A percentile compares a stretch with the other conserved stretches of the same genome.
These are phyloP conservation scores for Plantago major DNA, from an alignment of 257 asterid species.

Conservation along the genomic window DNA sequence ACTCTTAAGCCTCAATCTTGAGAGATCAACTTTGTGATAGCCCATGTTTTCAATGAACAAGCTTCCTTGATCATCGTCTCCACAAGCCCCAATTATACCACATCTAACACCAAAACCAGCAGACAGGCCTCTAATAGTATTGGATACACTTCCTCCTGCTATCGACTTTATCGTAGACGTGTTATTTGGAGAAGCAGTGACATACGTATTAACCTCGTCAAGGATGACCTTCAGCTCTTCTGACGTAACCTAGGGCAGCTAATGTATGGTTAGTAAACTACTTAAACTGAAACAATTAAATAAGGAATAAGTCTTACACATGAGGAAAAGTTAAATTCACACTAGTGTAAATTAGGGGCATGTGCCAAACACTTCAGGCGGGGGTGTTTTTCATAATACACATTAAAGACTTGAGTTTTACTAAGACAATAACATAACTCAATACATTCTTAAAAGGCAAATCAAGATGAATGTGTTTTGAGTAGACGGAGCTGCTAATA, in stretches of 20 bases:
- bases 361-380: no score
- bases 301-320: no score
- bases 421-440: not conserved
- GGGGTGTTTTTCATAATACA: no score
- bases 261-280: slow-evolving; percentile 11
- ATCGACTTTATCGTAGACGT: slow-evolving; percentile 61
- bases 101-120: slow-evolving; percentile 82
- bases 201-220: slow-evolving; percentile 52
- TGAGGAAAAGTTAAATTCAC: no score
- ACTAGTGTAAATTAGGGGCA: no score
- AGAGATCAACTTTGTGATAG: slow-evolving; percentile 55
- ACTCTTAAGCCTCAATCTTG: slow-evolving; percentile 70
- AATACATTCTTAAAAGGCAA: not conserved
- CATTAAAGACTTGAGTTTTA: no score
- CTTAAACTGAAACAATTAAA: no score
- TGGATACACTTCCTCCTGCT: slow-evolving; percentile 98
- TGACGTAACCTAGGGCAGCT: slow-evolving; percentile 51
- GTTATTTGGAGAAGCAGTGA: slow-evolving; percentile 37
- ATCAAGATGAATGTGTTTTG: no score
- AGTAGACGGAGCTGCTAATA: no score
- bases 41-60: slow-evolving; percentile 73
- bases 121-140: slow-evolving; percentile 88
- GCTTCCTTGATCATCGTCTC: slow-evolving; percentile 80
- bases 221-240: slow-evolving; percentile 72
- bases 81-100: slow-evolving; percentile 95